These are phyloP conservation scores for Myxozyma geophila DNA, from an alignment of 805 yeast genomes.

Conservation along the genomic window DNA sequence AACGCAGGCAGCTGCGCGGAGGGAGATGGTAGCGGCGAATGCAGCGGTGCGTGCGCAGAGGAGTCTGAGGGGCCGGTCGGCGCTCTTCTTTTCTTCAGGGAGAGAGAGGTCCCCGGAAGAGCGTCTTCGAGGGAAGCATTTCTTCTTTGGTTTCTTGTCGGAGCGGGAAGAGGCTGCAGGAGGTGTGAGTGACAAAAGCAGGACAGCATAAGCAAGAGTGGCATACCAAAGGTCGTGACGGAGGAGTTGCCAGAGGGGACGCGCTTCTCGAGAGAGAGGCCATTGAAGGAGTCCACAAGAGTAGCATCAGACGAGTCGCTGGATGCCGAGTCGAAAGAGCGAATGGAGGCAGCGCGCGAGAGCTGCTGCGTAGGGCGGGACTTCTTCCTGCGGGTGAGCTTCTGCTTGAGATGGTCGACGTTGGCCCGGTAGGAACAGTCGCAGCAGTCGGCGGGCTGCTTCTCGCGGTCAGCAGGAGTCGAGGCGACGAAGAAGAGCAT, in stretches of 20 bases:
- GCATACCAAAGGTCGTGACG: not conserved
- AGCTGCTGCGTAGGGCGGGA: not conserved
- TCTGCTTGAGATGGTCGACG: not conserved
- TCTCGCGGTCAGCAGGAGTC: not conserved
- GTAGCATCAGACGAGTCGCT: not conserved
- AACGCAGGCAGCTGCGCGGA: not conserved
- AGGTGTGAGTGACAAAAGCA: not conserved
- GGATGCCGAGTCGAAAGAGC: not conserved
- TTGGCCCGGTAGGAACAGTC: not conserved
- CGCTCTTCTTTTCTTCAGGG: not conserved
- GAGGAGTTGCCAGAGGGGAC: not conserved
- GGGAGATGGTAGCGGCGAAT: not conserved
- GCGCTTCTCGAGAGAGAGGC: slow-evolving; percentile 2
- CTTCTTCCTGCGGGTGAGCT: not conserved
- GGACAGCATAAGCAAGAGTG: not conserved
- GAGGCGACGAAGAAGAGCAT: slow-evolving; percentile 13
- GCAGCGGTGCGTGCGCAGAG: not conserved
- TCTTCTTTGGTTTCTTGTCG: not conserved
- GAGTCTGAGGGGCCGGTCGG: not conserved
- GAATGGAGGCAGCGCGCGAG: not conserved
- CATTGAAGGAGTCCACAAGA: slow-evolving; percentile 4
- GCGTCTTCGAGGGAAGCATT: not conserved
- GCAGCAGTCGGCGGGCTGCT: not conserved
- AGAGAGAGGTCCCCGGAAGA: not conserved
- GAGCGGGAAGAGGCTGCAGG: not conserved